These are phyloP conservation scores for Ascochyta lentis DNA, from an alignment of 2,329 filamentous ascomycete species.

Conservation along the genomic window DNA sequence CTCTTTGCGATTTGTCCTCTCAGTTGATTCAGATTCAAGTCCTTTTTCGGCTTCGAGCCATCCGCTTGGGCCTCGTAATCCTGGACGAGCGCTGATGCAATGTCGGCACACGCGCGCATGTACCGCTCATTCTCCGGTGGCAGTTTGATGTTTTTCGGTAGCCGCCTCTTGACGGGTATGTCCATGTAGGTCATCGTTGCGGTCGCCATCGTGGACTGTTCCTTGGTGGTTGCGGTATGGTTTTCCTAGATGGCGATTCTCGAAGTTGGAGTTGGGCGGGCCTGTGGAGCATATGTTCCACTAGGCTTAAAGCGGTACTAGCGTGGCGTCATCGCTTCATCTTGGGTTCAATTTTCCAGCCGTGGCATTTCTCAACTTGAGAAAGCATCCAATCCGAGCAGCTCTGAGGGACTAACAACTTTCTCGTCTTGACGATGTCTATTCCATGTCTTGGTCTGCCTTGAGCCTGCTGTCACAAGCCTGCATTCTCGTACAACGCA, in stretches of 20 bases:
- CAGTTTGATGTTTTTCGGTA: conserved; percentile 75
- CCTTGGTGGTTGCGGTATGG: conserved; percentile 10
- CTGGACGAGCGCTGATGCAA: conserved; percentile 91
- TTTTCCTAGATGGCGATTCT: conserved; percentile 30
- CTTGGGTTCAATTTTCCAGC: not conserved
- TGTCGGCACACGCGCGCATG: conserved; percentile 92
- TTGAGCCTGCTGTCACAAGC: no score
- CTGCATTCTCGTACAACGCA: no score
- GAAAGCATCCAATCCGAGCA: no score
- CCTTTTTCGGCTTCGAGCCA: conserved; percentile 73
- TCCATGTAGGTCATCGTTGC: conserved; percentile 67
- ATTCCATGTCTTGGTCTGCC: no score
- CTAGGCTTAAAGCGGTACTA: conserved; percentile 2
- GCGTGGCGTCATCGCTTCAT: not conserved
- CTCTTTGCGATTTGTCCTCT: conserved; percentile 90
- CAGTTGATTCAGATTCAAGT: conserved; percentile 91
- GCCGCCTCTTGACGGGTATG: conserved; percentile 56
- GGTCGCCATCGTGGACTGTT: conserved; percentile 56
- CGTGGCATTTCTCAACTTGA: not conserved
- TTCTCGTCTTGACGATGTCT: no score
- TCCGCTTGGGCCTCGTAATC: conserved; percentile 86
- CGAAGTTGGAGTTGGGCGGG: conserved; percentile 28
- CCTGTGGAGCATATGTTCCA: conserved; percentile 24
- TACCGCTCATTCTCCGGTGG: conserved; percentile 94
- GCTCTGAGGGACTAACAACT: no score